These are phyloP conservation scores for Limtongozyma cylindracea DNA, from an alignment of 805 yeast species.

Conservation along the genomic window DNA sequence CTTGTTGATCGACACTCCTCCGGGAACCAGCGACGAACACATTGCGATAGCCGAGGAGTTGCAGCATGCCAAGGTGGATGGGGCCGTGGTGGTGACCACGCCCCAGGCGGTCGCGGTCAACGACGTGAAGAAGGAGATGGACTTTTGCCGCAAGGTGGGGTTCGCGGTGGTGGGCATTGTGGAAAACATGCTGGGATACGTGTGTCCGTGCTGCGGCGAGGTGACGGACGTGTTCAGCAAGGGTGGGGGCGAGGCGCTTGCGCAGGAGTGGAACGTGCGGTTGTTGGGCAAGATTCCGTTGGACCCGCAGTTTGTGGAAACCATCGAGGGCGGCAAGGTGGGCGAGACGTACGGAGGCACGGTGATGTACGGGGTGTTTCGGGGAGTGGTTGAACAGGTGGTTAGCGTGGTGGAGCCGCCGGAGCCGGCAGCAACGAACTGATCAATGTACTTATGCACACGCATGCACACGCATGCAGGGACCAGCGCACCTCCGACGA, in stretches of 20 bases:
- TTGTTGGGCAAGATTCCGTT: conserved; percentile 81
- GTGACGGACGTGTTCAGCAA: conserved; percentile 78
- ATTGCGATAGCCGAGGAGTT: conserved; percentile 90
- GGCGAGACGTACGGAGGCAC: no score
- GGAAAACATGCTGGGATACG: conserved; percentile 93
- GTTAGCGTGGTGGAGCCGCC: no score
- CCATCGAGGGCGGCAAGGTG: conserved; percentile 47
- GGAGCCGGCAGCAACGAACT: no score
- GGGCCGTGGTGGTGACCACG: conserved; percentile 88
- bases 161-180: conserved; percentile 64
- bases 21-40: conserved; percentile 97
- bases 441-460: no score
- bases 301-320: conserved; percentile 73
- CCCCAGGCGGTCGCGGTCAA: conserved; percentile 88
- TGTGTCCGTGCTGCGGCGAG: conserved; percentile 85
- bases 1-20: conserved; percentile 86
- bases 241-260: conserved; percentile 70
- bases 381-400: no score
- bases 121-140: conserved; percentile 85
- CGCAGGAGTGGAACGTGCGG: conserved; percentile 32
- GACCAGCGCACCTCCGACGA: no score
- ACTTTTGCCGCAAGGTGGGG: conserved; percentile 72
- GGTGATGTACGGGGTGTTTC: no score
- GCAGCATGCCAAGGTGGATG: conserved; percentile 48
- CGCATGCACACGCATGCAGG: no score